Conservation (phyloP, 768 basidiomycete species). For the Coprinopsis sp. region DNA sequence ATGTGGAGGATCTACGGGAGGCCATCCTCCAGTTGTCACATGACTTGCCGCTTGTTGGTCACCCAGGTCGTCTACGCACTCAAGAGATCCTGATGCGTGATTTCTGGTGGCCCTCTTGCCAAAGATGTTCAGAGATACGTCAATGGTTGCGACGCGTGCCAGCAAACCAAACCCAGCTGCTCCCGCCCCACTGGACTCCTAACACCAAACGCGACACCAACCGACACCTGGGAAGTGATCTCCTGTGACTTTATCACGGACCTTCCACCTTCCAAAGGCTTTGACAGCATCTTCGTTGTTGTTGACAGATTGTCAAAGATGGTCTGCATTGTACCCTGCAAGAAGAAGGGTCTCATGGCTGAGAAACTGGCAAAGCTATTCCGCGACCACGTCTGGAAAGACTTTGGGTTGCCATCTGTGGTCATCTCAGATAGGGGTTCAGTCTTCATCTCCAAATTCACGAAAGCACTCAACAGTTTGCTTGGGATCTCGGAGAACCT, state of each 20-base stretch:
- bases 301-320: slow-evolving; percentile 14
- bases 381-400: slow-evolving; percentile 19
- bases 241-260: slow-evolving; percentile 30
- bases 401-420: slow-evolving; percentile 21
- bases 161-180: background rate
- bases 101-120: no score
- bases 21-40: no score
- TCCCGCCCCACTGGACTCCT: background rate
- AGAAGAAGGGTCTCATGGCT: slow-evolving; percentile 9
- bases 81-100: no score
- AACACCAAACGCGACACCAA: slow-evolving; percentile 6
- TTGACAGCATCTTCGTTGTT: slow-evolving; percentile 29
- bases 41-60: no score
- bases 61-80: no score
- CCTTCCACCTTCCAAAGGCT: slow-evolving; percentile 23
- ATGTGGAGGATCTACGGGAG: slow-evolving; percentile 7
- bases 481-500: slow-evolving; percentile 29
- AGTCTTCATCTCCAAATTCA: slow-evolving; percentile 29
- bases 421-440: slow-evolving; percentile 26
- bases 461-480: slow-evolving; percentile 20
- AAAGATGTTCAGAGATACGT: no score
- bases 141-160: no score
- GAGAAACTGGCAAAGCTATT: slow-evolving; percentile 21
- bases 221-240: slow-evolving; percentile 26
- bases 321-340: slow-evolving; percentile 17